Evolutionary conservation across 1,139 yeast genomes (phyloP).

Genomic region (Saccharomycopsis hybrid): DNA sequence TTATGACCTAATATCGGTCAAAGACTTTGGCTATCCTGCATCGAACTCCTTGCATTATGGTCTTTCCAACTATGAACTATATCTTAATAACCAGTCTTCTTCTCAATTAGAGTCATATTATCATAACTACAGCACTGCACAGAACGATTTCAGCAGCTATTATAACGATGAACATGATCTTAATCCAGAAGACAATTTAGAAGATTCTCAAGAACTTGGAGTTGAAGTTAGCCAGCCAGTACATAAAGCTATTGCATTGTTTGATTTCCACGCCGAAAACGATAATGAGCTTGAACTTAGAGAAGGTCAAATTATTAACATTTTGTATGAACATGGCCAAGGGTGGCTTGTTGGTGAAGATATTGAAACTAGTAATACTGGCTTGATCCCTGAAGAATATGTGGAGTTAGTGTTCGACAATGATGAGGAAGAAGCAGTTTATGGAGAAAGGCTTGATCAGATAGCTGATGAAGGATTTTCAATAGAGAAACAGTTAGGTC

Average conservation of each 20-base stretch:
- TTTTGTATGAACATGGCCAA: constrained; percentile 89
- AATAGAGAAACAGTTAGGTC: too few relatives aligned
- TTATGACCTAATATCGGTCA: constrained; percentile 38
- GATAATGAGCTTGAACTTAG: constrained; percentile 77
- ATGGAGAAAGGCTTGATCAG: constrained; percentile 4
- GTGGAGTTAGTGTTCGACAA: constrained; percentile 49
- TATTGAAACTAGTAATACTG: constrained; percentile 72
- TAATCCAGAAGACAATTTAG: too few relatives aligned
- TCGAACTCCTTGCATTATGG: constrained; percentile 66
- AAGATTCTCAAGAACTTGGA: too few relatives aligned
- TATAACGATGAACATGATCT: background rate
- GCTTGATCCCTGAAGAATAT: constrained; percentile 92
- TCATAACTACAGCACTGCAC: background rate
- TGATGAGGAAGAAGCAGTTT: constrained; percentile 3
- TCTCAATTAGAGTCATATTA: background rate
- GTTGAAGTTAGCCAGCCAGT: background rate
- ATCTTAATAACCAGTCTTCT: constrained; percentile 14
- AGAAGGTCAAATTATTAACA: constrained; percentile 82
- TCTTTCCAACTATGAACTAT: constrained; percentile 18
- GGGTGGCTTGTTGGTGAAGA: constrained; percentile 97
- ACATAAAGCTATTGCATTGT: constrained; percentile 64
- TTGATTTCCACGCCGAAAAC: constrained; percentile 87
- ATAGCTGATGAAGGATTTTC: too few relatives aligned
- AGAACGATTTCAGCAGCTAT: constrained; percentile 18
- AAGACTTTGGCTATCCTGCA: constrained; percentile 73